Evolutionary conservation across 164 flowering plant genomes (phyloP), one percentile per base, ranked within the genome.

Genomic region (Chimonanthus salicifolius): DNA sequence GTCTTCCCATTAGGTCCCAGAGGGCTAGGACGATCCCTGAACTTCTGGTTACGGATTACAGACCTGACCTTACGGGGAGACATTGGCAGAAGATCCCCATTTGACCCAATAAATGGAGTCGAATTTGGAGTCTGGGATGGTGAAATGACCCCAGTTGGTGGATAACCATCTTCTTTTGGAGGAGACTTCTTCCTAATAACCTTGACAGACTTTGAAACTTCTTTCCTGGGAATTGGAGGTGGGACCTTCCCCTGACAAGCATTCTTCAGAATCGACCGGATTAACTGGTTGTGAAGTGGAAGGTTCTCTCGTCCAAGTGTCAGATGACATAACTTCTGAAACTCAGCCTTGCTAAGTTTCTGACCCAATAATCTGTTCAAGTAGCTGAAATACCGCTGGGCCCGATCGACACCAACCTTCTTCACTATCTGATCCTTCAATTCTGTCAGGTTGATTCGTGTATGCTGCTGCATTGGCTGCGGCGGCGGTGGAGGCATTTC

Each of bases 231-330:
- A 49, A 72, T 7, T 46, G 86, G 84, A 13, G 78, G 96, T 16
- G 98, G 92, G 54, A 83, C 83, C 79, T 82, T 85, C 5, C 93
- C 88, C 71, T 81, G 83, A 80, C 86, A 85, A 75, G 90, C 95
- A 87, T 94, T 94, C 79, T 82, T 89, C 84, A 94, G 83, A 71
- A 94, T 87, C 9, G 95, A 87, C 8, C 83, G 84, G n/a, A 94
- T 86, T 70, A 94, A 80, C 75, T 85, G 91, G 80, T 94, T 94
- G 82, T 94, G 98, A 73, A 94, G 72, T 0, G 84, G 83, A 44
- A 94, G 78, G 77, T 91, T 91, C 75, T 92, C 97, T 77, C 91
- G 81, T 51, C 98, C 98, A 60, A 94, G 78, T 16, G 84, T 75
- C 74, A 84, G 82, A 65, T 47, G 73, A 79, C 98, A 91, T 50